phyloP scores from a whole-genome alignment of 768 basidiomycete genomes.

The Panaeolus papilionaceus region DNA sequence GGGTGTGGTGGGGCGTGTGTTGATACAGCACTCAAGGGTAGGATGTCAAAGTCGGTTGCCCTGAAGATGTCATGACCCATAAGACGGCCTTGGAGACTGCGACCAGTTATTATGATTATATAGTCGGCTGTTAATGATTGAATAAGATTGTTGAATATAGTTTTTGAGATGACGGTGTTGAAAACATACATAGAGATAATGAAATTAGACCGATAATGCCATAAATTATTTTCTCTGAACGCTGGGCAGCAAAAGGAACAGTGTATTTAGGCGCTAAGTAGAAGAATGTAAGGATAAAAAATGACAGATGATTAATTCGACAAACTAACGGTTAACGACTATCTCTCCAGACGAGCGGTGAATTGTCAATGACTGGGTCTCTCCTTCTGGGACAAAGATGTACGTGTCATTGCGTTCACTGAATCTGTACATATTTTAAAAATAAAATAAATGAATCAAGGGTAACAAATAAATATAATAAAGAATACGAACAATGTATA shows the following conservation, averaged over 20 bases:
- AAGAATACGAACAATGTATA: constrained; percentile 64
- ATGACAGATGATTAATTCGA: constrained; percentile 15
- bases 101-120: constrained; percentile 85
- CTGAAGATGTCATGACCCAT: constrained; percentile 89
- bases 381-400: constrained; percentile 75
- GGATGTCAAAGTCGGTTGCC: constrained; percentile 89
- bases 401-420: constrained; percentile 76
- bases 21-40: constrained; percentile 79
- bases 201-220: constrained; percentile 81
- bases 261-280: constrained; percentile 56
- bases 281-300: constrained; percentile 18
- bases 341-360: constrained; percentile 80
- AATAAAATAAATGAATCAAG: constrained; percentile 22
- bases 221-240: constrained; percentile 70
- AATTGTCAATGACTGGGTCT: constrained; percentile 72
- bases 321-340: constrained; percentile 64
- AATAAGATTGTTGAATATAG: constrained; percentile 10
- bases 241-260: constrained; percentile 59
- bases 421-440: constrained; percentile 50
- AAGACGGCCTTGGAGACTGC: constrained; percentile 78
- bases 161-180: constrained; percentile 11
- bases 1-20: constrained; percentile 76
- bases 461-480: constrained; percentile 6
- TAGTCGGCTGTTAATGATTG: constrained; percentile 76
- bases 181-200: constrained; percentile 69